Conservation (phyloP, 305 asterid genomes). For the Fraxinus dipetala region DNA sequence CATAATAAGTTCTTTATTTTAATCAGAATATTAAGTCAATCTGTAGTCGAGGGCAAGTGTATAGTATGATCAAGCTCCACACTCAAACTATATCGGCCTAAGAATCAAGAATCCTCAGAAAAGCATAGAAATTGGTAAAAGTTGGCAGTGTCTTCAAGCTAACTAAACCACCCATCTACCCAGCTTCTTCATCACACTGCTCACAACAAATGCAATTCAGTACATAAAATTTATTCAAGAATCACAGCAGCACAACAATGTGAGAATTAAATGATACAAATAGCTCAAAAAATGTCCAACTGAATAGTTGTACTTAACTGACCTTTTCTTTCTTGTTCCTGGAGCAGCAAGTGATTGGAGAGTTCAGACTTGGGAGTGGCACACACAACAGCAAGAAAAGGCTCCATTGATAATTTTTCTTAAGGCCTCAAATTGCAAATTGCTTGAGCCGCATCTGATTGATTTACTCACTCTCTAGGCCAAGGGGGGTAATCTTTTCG, state of each 20-base stretch:
- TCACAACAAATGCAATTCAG: slow-evolving; percentile 21
- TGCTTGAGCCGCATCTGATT: not conserved
- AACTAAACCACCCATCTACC: slow-evolving; percentile 6
- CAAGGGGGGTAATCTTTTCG: not conserved
- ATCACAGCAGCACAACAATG: slow-evolving; percentile 14
- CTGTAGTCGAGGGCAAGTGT: not conserved
- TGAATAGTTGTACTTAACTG: slow-evolving; percentile 20
- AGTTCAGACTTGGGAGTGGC: slow-evolving; percentile 12
- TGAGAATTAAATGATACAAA: slow-evolving; percentile 22
- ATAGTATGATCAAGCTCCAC: not conserved
- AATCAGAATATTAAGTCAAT: not conserved
- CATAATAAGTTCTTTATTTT: not conserved
- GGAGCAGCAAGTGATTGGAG: slow-evolving; percentile 21
- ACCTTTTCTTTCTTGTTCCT: slow-evolving; percentile 32
- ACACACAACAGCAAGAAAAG: slow-evolving; percentile 29
- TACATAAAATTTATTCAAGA: slow-evolving; percentile 5
- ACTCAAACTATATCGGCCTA: slow-evolving; percentile 25
- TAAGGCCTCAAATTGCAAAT: not conserved
- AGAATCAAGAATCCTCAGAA: slow-evolving; percentile 18
- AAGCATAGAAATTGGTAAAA: slow-evolving; percentile 24
- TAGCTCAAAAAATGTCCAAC: not conserved
- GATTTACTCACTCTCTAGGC: not conserved
- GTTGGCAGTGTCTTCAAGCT: slow-evolving; percentile 16
- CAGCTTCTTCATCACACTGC: slow-evolving; percentile 20
- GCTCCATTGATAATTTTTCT: not conserved